A percentile compares a stretch with the other conserved stretches of the same genome.
These are phyloP conservation scores for Ramichloridium luteum DNA, from an alignment of 2,329 filamentous ascomycete species.

Conservation along the genomic window DNA sequence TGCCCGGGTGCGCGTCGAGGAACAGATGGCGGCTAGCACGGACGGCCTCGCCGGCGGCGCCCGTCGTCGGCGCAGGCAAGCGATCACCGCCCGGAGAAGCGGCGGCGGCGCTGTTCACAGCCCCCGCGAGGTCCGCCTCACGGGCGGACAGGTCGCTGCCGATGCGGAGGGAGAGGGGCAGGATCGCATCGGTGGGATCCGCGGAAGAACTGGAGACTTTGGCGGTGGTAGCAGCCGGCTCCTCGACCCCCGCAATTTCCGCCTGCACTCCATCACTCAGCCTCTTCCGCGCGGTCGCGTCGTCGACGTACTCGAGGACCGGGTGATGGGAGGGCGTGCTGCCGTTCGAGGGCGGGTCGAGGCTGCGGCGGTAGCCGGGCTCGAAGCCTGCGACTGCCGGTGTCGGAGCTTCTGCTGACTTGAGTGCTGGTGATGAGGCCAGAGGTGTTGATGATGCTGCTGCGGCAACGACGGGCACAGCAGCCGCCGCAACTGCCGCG, in stretches of 20 bases:
- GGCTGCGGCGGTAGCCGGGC: conserved; percentile 43
- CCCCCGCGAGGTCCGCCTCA: conserved; percentile 21
- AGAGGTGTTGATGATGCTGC: too few species aligned
- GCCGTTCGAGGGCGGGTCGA: conserved; percentile 45
- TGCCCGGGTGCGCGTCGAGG: conserved; percentile 15
- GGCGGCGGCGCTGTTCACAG: conserved; percentile 14
- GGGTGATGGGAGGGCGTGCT: conserved; percentile 45
- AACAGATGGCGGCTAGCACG: conserved; percentile 14
- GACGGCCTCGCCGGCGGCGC: conserved; percentile 10
- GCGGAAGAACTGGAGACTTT: too few species aligned
- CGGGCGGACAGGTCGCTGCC: conserved; percentile 24
- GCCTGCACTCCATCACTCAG: conserved; percentile 16
- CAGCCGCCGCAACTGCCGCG: not conserved
- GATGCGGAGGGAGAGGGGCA: conserved; percentile 8
- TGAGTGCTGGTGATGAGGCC: conserved; percentile 19
- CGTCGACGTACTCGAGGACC: conserved; percentile 9
- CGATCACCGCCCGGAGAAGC: conserved; percentile 11
- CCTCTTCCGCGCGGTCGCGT: conserved; percentile 12
- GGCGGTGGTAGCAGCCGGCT: conserved; percentile 13
- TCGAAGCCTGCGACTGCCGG: conserved; percentile 28
- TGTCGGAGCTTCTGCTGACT: conserved; percentile 27
- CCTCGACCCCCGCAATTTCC: conserved; percentile 14
- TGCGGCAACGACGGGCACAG: too few species aligned
- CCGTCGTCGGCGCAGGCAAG: conserved; percentile 14
- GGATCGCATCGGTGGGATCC: conserved; percentile 6